A percentile compares a stretch with the other conserved stretches of the same genome.
Evolutionary conservation across 371 early-diverging fungal genomes (phyloP).

Genomic region (Parasitella parasitica): DNA sequence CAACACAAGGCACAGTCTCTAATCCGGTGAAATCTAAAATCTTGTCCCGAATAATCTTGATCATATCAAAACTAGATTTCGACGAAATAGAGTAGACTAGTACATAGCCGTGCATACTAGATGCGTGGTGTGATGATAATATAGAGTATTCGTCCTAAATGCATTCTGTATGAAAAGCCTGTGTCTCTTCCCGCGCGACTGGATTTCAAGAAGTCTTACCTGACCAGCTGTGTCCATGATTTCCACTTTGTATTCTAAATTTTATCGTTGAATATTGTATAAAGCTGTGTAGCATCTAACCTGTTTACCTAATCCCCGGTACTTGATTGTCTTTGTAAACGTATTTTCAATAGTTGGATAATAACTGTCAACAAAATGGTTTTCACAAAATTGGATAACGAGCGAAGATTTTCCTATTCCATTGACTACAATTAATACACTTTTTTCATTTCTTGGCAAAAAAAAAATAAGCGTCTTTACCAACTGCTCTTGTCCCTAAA

Average conservation of each 20-base stretch:
- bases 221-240: conserved; percentile 98
- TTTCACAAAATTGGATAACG: conserved; percentile 92
- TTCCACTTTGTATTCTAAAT: conserved; percentile 76
- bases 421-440: background rate
- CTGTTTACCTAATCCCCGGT: conserved; percentile 63
- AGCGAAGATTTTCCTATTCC: conserved; percentile 79
- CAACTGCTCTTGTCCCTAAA: conserved; percentile 84
- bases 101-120: conserved; percentile 92
- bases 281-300: background rate
- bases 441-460: background rate
- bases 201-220: background rate
- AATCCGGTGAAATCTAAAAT: conserved; percentile 91
- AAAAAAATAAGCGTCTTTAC: no score
- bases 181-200: conserved; percentile 21
- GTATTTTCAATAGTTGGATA: conserved; percentile 86
- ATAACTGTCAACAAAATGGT: conserved; percentile 90
- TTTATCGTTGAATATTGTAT: background rate
- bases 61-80: conserved; percentile 85
- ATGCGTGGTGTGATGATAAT: conserved; percentile 84
- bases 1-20: conserved; percentile 86
- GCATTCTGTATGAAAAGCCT: background rate
- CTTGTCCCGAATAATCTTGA: conserved; percentile 90
- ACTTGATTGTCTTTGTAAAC: conserved; percentile 82
- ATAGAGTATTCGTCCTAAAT: conserved; percentile 89
- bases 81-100: conserved; percentile 93